Base-by-base conservation (phyloP, 2,329 filamentous ascomycete species). In the Peltaster fructicola region DNA sequence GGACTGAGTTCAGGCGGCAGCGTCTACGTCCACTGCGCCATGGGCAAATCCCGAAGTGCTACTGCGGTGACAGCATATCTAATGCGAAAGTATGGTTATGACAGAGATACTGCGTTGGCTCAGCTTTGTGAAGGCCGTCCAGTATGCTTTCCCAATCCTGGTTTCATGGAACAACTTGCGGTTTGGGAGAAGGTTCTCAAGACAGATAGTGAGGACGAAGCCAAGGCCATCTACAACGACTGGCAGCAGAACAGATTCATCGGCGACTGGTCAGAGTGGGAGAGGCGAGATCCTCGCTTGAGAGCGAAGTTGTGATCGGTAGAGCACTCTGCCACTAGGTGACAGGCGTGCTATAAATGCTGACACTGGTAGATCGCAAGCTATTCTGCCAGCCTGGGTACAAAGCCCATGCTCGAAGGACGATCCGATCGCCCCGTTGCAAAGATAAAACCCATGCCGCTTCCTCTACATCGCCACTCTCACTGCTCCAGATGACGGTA, bases 1-100 rank as follows among this genome's bases (percentile, higher is more conserved):
- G 84, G 70, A 1, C 55, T 93, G 28, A 51, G 60, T 38, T 50
- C 52, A 33, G 57, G 57, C 29, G 66, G 63, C 28, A 61, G 60
- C 23, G 71, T 77, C 14, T 58, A 76, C 34, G 65, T 76, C 36
- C 72, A 77, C 53, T 78, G 85, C 61, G 85, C 81, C 11, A 91
- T 91, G 71, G 85, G 85, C 20, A 90, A 88, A 54, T 92, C 82
- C 20, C 74, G 85, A 30, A 92, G 81, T 20, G 78, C 85, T 36
- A 73, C 80, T 16, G 66, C 79, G 35, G 65, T 79, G 28, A 65
- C 88, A 27, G 84, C 85, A 32, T 93, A 82, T 51, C 59, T 95
- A 26, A 73, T 93, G 50, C 59, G 62, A 38, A 53, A 52, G 39
- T 45, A 53, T 41, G 43, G 47, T 31, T 49, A 62, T 35, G 54